phyloP scores from a whole-genome alignment of 2,329 filamentous ascomycete species.

The Teratosphaeria nubilosa region DNA sequence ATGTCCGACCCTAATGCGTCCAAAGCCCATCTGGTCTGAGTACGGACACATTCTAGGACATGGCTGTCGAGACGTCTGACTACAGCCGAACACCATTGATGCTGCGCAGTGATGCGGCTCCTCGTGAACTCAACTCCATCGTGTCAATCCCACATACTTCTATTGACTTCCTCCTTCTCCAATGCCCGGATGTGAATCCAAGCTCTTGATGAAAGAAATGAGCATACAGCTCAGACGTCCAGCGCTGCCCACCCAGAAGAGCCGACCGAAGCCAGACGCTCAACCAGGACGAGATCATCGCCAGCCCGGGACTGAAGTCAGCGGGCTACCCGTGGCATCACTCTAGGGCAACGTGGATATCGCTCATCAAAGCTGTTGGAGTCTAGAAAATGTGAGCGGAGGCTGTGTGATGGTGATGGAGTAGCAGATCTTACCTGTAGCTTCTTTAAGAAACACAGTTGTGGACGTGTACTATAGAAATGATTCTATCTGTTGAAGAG shows the following conservation, averaged over 20 bases:
- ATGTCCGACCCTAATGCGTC: too few relatives aligned
- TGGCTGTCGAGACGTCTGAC: too few relatives aligned
- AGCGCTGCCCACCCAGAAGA: conserved; percentile 22
- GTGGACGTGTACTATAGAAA: conserved; percentile 7
- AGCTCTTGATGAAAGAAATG: conserved; percentile 23
- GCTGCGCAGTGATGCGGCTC: too few relatives aligned
- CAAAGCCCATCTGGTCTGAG: too few relatives aligned
- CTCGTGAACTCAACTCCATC: too few relatives aligned
- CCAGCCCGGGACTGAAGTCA: conserved; percentile 13
- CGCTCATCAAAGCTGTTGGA: conserved; percentile 26
- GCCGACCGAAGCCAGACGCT: conserved; percentile 25
- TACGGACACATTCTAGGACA: too few relatives aligned
- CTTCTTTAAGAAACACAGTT: conserved; percentile 6
- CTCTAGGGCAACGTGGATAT: conserved; percentile 25
- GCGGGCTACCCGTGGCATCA: conserved; percentile 20
- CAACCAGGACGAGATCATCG: conserved; percentile 25
- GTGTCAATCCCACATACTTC: too few relatives aligned
- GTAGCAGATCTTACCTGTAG: neutral
- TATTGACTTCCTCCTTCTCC: conserved; percentile 5
- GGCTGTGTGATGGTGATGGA: neutral
- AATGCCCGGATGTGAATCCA: conserved; percentile 6
- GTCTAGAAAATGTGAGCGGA: conserved; percentile 10
- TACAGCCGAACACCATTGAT: too few relatives aligned
- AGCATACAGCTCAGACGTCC: conserved; percentile 25
- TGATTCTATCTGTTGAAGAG: neutral